Conservation (phyloP, 2,329 filamentous ascomycete species). For the Colletotrichum abscissum region DNA sequence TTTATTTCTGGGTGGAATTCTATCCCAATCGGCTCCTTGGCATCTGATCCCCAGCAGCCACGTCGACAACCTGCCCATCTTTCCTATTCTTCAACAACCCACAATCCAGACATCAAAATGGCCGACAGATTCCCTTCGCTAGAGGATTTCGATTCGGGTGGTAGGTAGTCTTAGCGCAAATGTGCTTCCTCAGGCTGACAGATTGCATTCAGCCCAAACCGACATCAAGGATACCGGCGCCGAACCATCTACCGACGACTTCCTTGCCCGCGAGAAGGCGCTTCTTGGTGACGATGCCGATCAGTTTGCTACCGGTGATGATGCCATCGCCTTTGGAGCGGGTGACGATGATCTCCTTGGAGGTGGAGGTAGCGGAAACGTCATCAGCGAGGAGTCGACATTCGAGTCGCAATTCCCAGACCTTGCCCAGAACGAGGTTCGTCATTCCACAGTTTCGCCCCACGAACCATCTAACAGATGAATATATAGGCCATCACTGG, state of each 20-base stretch:
- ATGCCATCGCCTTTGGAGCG: slow-evolving; percentile 73
- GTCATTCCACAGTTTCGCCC: slow-evolving; percentile 27
- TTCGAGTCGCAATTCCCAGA: slow-evolving; percentile 95
- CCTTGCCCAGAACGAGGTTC: slow-evolving; percentile 77
- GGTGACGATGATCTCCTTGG: slow-evolving; percentile 80
- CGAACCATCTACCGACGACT: slow-evolving; percentile 78
- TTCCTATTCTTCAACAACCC: slow-evolving; percentile 6
- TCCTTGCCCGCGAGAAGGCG: slow-evolving; percentile 91
- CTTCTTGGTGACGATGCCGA: slow-evolving; percentile 91
- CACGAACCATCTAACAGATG: slow-evolving; percentile 5
- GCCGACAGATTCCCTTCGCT: slow-evolving; percentile 83
- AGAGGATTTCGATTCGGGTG: slow-evolving; percentile 79
- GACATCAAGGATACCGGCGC: slow-evolving; percentile 69
- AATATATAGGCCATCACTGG: slow-evolving; percentile 73
- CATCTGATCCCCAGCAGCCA: slow-evolving; percentile 57
- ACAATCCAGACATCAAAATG: slow-evolving; percentile 60
- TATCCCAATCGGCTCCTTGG: background rate
- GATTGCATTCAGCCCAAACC: slow-evolving; percentile 69
- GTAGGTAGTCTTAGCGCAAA: slow-evolving; percentile 46
- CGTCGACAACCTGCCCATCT: slow-evolving; percentile 74
- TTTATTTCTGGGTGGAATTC: background rate
- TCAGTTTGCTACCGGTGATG: slow-evolving; percentile 84
- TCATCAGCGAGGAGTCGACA: slow-evolving; percentile 50
- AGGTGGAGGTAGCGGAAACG: slow-evolving; percentile 65
- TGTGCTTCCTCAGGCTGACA: slow-evolving; percentile 33